These are phyloP conservation scores for Fusarium musae DNA, from an alignment of 2,329 filamentous ascomycete species.

Conservation along the genomic window DNA sequence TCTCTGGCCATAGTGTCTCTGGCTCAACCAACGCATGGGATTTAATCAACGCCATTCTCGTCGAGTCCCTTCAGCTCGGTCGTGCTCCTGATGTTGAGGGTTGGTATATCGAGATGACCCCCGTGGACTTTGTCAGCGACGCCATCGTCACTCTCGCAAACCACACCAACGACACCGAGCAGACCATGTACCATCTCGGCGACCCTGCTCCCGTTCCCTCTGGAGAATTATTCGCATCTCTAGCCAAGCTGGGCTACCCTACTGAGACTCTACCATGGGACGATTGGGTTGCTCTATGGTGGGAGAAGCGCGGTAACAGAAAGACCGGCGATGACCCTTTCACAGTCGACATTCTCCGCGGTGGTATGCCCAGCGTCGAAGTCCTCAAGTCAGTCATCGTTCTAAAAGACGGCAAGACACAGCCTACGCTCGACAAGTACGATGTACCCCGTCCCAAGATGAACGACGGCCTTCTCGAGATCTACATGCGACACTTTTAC, in stretches of 20 bases:
- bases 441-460: conserved; percentile 74
- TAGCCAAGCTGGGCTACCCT: conserved; percentile 75
- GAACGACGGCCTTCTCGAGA: conserved; percentile 76
- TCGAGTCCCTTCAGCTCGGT: conserved; percentile 80
- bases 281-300: conserved; percentile 80
- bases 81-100: conserved; percentile 75
- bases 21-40: conserved; percentile 84
- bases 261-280: conserved; percentile 75
- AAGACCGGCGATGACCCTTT: conserved; percentile 77
- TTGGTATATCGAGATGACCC: conserved; percentile 86
- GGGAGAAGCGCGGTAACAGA: conserved; percentile 71
- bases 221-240: conserved; percentile 70
- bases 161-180: conserved; percentile 68
- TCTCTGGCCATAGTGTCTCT: conserved; percentile 79
- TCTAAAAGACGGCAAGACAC: conserved; percentile 76
- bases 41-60: conserved; percentile 78
- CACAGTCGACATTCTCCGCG: conserved; percentile 81
- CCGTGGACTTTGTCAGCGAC: conserved; percentile 82
- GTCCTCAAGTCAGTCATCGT: conserved; percentile 78
- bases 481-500: conserved; percentile 83
- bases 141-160: conserved; percentile 77
- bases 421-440: conserved; percentile 64
- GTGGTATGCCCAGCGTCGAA: conserved; percentile 81
- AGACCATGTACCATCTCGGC: conserved; percentile 78
- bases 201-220: conserved; percentile 78